These are phyloP conservation scores for Mycena pura DNA, from an alignment of 768 basidiomycete genomes.

Conservation along the genomic window DNA sequence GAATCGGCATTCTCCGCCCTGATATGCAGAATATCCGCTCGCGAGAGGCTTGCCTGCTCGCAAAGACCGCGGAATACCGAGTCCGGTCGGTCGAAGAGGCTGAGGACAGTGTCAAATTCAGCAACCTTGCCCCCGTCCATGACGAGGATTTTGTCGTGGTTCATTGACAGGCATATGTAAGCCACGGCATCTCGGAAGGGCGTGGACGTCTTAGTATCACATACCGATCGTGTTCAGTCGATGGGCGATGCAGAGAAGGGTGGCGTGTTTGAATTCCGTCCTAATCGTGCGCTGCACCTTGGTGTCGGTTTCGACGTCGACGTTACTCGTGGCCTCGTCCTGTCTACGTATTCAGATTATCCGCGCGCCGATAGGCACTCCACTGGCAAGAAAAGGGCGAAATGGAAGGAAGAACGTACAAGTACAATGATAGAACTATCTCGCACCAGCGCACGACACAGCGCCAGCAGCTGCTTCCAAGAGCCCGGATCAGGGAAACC, in stretches of 20 bases:
- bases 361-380: too few relatives aligned
- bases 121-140: conserved; percentile 73
- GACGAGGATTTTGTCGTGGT: conserved; percentile 73
- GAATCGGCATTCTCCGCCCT: conserved; percentile 11
- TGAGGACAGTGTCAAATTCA: conserved; percentile 76
- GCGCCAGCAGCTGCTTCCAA: conserved; percentile 65
- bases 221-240: conserved; percentile 61
- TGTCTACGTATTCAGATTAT: conserved; percentile 33
- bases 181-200: neutral
- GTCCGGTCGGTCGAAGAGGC: conserved; percentile 61
- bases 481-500: too few relatives aligned
- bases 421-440: conserved; percentile 64
- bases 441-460: conserved; percentile 66
- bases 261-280: conserved; percentile 59
- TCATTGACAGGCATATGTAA: conserved; percentile 42
- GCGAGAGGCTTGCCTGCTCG: conserved; percentile 60
- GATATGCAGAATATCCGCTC: conserved; percentile 8
- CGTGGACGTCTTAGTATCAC: too few relatives aligned
- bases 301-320: conserved; percentile 66
- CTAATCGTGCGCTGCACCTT: conserved; percentile 68
- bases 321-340: conserved; percentile 69
- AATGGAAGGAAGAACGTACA: conserved; percentile 43
- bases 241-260: conserved; percentile 63
- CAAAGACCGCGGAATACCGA: conserved; percentile 77
- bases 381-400: too few relatives aligned